Base-by-base conservation (phyloP, 768 basidiomycete species). In the Hysterangium stoloniferum region DNA sequence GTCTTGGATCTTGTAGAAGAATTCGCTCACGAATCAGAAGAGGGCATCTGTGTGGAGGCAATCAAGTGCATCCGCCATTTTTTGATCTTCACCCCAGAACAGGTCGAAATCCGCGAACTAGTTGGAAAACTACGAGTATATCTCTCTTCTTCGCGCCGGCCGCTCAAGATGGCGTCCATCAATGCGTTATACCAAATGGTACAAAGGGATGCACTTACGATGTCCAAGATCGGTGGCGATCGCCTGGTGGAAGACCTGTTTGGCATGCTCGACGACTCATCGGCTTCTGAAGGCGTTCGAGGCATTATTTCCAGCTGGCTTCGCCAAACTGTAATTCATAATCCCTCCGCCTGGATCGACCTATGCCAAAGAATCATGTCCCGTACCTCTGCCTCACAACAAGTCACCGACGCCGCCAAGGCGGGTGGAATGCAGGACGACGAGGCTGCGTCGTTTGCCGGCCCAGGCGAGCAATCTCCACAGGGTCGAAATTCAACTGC, bases 271-370 rank as follows among this genome's bases (percentile, higher is more conserved):
- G 95, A 99, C 60, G 93, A 92, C 57, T 92, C 96, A 61, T 84
- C 93, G 0, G 87, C 84, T 2, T 86, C 97, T 13, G 86, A 95
- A 56, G 96, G 96, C 4, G 93, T 98, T 20, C 75, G 88, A 27
- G 86, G 90, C 55, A 92, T 97, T 52, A 98, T 98, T 58, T 72
- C 79, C 11, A 90, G 86, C 56, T 99, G 96, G 96, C 72, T 98
- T 6, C 80, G 86, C 55, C 96, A 99, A 64, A 98, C 96, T 0
- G 94, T 91, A 1, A 75, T 88, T 17, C 79, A 88, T 51, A 89
- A 93, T 54, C 95, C 96, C 0, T 92, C 87, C 0, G 96, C 94
- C 1, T 99, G 96, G 96, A 96, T 99, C 50, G 93, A 94, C 61
- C 74, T 98, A 1, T 98, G 95, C 59, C 95, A 97, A 64, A 74